Conservation (phyloP, 2,329 filamentous ascomycete genomes). For the Apiospora phragmitis region DNA sequence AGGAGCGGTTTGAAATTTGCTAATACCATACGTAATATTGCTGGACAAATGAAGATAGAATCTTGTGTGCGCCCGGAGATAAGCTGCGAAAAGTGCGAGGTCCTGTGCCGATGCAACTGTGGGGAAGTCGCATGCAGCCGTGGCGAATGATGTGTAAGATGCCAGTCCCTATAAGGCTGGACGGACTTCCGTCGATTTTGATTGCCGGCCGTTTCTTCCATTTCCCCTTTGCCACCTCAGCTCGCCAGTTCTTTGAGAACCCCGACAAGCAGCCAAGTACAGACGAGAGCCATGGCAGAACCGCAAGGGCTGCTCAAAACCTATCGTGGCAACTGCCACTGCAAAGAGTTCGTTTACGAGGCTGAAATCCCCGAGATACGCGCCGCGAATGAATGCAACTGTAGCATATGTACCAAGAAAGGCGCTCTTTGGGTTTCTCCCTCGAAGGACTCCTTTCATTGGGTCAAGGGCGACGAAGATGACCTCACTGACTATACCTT, state of each 20-base stretch:
- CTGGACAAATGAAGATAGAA: neutral
- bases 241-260: neutral
- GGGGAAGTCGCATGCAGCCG: neutral
- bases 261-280: neutral
- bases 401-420: conserved; percentile 62
- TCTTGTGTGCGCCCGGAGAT: neutral
- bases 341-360: conserved; percentile 54
- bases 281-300: neutral
- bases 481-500: conserved; percentile 47
- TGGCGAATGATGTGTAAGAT: neutral
- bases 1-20: too few species aligned
- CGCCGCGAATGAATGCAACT: conserved; percentile 59
- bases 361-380: conserved; percentile 57
- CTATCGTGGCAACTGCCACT: conserved; percentile 61
- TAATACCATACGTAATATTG: neutral
- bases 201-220: neutral
- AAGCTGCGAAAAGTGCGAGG: neutral
- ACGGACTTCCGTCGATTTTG: neutral
- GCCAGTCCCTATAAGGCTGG: neutral
- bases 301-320: conserved; percentile 30
- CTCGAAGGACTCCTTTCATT: conserved; percentile 34
- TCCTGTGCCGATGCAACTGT: neutral
- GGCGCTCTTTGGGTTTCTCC: conserved; percentile 40
- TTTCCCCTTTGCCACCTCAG: neutral
- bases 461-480: conserved; percentile 47